Conservation (phyloP, 2,329 filamentous ascomycete species). For the Colletotrichum endophyticum region DNA sequence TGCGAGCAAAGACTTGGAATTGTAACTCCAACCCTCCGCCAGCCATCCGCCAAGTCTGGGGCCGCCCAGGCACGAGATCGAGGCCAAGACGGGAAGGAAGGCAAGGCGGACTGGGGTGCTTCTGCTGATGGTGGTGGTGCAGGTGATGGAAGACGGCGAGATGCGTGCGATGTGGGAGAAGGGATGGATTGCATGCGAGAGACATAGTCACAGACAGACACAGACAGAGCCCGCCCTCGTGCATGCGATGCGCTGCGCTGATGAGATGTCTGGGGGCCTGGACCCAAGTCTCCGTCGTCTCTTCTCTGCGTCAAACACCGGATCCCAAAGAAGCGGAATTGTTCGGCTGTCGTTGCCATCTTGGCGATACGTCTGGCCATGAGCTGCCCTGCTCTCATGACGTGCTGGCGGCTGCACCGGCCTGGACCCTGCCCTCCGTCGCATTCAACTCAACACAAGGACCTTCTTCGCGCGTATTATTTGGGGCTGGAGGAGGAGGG, state of each 20-base stretch:
- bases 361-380: constrained; percentile 12
- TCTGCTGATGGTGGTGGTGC: background rate
- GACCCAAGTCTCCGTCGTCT: background rate
- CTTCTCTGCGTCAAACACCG: constrained; percentile 2
- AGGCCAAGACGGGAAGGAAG: constrained; percentile 18
- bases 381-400: background rate
- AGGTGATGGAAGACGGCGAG: background rate
- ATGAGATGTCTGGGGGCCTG: background rate
- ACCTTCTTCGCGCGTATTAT: background rate
- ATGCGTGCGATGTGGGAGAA: background rate
- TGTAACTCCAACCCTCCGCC: background rate
- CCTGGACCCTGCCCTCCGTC: background rate
- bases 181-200: background rate
- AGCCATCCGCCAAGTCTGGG: constrained; percentile 11
- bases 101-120: background rate
- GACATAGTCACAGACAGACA: background rate
- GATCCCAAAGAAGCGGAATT: background rate
- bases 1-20: background rate
- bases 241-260: background rate
- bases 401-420: constrained; percentile 1
- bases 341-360: constrained; percentile 4
- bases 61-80: constrained; percentile 10
- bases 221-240: background rate
- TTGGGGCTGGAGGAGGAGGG: too few relatives aligned
- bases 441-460: background rate